phyloP scores from a whole-genome alignment of 2,329 filamentous ascomycete species.

The Mariannaea sp. region DNA sequence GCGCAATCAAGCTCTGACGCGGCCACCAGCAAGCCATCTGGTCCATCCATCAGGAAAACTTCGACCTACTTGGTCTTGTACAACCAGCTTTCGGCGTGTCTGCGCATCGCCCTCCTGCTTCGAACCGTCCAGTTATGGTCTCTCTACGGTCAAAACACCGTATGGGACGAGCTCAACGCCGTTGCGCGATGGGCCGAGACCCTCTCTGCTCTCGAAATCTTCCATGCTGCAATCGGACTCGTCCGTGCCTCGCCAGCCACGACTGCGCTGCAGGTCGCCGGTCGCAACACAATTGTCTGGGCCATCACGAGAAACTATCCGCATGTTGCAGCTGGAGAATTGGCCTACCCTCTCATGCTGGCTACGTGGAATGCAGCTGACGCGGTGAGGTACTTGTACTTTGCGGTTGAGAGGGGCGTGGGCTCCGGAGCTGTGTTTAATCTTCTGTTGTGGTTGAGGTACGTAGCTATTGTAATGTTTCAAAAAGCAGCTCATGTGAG shows the following conservation, averaged over 20 bases:
- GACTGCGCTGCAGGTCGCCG: slow-evolving; percentile 28
- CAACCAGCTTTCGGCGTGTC: slow-evolving; percentile 18
- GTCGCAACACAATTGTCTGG: slow-evolving; percentile 33
- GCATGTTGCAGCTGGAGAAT: slow-evolving; percentile 18
- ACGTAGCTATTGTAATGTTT: background rate
- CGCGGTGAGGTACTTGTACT: slow-evolving; percentile 27
- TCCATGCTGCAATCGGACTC: slow-evolving; percentile 21
- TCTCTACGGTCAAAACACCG: slow-evolving; percentile 15
- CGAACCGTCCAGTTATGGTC: slow-evolving; percentile 22
- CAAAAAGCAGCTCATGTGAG: too few species aligned
- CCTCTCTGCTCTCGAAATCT: slow-evolving; percentile 20
- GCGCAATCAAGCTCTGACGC: background rate
- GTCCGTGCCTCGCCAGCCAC: slow-evolving; percentile 28
- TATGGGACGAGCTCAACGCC: slow-evolving; percentile 25
- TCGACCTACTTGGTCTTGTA: slow-evolving; percentile 24
- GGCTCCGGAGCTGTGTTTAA: slow-evolving; percentile 14
- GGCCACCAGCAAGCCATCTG: background rate
- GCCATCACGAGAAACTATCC: slow-evolving; percentile 33
- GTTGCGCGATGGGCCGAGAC: slow-evolving; percentile 29
- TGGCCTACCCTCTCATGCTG: slow-evolving; percentile 28
- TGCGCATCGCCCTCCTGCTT: slow-evolving; percentile 15
- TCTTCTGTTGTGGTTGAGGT: slow-evolving; percentile 28
- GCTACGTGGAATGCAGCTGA: slow-evolving; percentile 30
- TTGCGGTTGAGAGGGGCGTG: slow-evolving; percentile 21
- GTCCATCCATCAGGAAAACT: too few species aligned